phyloP scores from a whole-genome alignment of 306 rosid species.

The Chamaecrista fasciculata region DNA sequence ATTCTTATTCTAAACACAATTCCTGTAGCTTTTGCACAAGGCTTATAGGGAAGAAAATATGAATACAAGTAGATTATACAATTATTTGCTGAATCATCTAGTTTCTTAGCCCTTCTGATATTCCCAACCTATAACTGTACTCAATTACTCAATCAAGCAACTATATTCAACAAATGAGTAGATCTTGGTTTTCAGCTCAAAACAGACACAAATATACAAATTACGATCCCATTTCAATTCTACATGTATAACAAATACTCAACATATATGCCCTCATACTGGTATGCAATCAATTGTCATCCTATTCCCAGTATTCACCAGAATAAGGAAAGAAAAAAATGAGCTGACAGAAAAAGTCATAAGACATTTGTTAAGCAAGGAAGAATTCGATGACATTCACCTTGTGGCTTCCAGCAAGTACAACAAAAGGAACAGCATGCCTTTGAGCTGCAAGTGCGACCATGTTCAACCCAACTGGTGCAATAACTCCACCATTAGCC shows the following conservation, averaged over 20 bases:
- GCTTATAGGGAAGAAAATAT: not conserved
- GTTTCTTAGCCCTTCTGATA: not conserved
- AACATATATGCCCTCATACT: not conserved
- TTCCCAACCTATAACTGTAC: slow-evolving; percentile 1
- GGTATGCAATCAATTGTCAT: slow-evolving; percentile 10
- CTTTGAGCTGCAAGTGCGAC: slow-evolving; percentile 97
- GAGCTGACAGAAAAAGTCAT: not conserved
- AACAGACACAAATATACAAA: not conserved
- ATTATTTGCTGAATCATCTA: not conserved
- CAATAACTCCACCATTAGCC: slow-evolving; percentile 98
- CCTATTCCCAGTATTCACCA: slow-evolving; percentile 13
- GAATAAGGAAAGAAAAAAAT: not conserved
- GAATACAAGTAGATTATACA: not conserved
- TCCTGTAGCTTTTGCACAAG: no score
- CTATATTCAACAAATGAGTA: not conserved
- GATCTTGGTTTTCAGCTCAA: not conserved
- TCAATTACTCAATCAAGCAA: slow-evolving; percentile 3
- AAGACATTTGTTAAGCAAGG: slow-evolving; percentile 16
- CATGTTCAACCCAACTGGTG: slow-evolving; percentile 94
- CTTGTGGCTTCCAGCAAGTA: slow-evolving; percentile 99
- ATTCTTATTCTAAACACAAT: not conserved
- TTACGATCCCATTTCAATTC: not conserved
- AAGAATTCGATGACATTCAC: slow-evolving; percentile 35
- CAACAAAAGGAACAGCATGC: slow-evolving; percentile 98
- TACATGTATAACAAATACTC: not conserved